A percentile compares a stretch with the other conserved stretches of the same genome.
Evolutionary conservation across 495 filamentous ascomycete species (phyloP).

Genomic region (Neurospora tetrasperma): DNA sequence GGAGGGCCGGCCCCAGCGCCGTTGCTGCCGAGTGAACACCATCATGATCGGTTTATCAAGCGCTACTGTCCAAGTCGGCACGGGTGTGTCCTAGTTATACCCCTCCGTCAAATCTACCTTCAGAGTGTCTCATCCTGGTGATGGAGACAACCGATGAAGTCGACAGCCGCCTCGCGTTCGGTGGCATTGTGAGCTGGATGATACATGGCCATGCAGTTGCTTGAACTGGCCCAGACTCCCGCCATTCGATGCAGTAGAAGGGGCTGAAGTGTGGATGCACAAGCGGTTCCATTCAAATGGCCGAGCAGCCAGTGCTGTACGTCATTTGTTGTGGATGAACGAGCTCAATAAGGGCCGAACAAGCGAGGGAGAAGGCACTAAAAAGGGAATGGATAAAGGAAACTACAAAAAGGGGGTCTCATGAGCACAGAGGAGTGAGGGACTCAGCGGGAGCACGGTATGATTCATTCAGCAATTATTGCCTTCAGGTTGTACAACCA

Average conservation of each 20-base stretch:
- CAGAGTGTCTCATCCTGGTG: neutral
- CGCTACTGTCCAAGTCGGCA: neutral
- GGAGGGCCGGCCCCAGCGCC: slow-evolving; percentile 6
- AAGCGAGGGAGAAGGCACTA: neutral
- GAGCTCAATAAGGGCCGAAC: neutral
- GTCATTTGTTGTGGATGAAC: neutral
- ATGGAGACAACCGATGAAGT: neutral
- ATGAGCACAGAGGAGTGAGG: neutral
- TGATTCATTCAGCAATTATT: neutral
- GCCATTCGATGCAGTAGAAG: neutral
- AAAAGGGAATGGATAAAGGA: neutral
- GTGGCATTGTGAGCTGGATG: neutral
- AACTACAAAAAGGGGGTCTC: neutral
- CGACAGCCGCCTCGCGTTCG: neutral
- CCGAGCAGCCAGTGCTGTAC: neutral
- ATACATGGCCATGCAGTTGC: neutral
- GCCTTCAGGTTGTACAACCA: neutral
- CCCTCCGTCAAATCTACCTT: neutral
- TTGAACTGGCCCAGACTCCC: neutral
- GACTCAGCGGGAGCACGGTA: neutral
- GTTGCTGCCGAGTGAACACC: slow-evolving; percentile 2
- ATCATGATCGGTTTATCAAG: neutral
- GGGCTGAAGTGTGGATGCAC: neutral
- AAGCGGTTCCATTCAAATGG: neutral
- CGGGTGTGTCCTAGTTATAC: neutral